phyloP scores from a whole-genome alignment of 768 basidiomycete species.

The Termitomyces bulborhizus region DNA sequence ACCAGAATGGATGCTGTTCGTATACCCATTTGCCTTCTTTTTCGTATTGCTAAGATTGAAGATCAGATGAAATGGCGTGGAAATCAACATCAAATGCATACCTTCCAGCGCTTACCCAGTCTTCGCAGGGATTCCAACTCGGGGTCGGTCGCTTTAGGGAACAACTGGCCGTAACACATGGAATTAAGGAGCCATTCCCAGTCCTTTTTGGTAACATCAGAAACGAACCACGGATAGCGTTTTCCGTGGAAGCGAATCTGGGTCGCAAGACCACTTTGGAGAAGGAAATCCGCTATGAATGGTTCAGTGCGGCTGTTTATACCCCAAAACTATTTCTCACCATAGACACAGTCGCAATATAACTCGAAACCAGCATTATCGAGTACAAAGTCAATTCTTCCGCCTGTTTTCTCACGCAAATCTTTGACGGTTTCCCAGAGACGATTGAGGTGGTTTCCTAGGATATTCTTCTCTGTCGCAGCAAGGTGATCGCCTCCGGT shows the following conservation, averaged over 20 bases:
- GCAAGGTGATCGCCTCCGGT: slow-evolving; percentile 95
- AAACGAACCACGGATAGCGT: slow-evolving; percentile 92
- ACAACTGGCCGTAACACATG: slow-evolving; percentile 89
- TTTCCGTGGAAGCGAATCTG: slow-evolving; percentile 94
- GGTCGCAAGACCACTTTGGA: slow-evolving; percentile 82
- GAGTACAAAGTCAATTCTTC: slow-evolving; percentile 75
- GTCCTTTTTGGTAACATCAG: slow-evolving; percentile 88
- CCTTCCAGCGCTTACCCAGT: slow-evolving; percentile 89
- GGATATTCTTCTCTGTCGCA: slow-evolving; percentile 93
- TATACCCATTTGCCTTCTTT: slow-evolving; percentile 91
- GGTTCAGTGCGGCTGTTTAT: slow-evolving; percentile 1
- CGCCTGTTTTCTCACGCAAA: slow-evolving; percentile 63
- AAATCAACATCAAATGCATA: slow-evolving; percentile 17
- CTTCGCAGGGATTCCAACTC: slow-evolving; percentile 77
- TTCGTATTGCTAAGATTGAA: slow-evolving; percentile 66
- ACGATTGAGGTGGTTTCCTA: slow-evolving; percentile 73
- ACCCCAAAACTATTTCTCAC: slow-evolving; percentile 29
- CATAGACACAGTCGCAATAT: slow-evolving; percentile 84
- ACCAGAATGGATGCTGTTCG: slow-evolving; percentile 93
- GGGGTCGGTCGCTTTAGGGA: slow-evolving; percentile 73
- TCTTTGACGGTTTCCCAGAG: slow-evolving; percentile 73
- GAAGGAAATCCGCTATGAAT: slow-evolving; percentile 76
- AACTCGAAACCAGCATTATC: slow-evolving; percentile 89
- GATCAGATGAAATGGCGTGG: neutral
- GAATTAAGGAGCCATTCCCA: slow-evolving; percentile 90